Evolutionary conservation across 257 asterid genomes (phyloP), one percentile per base, ranked within the genome.

Genomic region (Jacaranda copaia): DNA sequence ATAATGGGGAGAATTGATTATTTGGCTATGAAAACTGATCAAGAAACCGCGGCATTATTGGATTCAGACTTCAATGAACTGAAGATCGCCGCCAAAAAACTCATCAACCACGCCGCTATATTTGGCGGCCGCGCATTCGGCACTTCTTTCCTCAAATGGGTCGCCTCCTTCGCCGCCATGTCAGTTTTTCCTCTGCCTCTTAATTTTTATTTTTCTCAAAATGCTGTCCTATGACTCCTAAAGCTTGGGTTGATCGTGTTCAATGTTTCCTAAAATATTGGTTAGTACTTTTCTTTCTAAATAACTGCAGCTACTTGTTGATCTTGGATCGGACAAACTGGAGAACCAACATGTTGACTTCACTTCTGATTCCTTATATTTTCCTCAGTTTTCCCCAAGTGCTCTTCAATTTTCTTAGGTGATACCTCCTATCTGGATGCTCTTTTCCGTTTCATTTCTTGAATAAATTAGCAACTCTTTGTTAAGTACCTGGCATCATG

Each of bases 271-370:
- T 42, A 5, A 36, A 36, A 39, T 62, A 46, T 39, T 59, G 8
- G 36, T 51, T 7, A 14, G 11, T 65, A 2, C 53, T 55, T 45
- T 72, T 55, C 5, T 48, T 62, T 64, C 18, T 18, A 25, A 25
- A 25, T 25, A 35, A 36, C 46, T 78, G 86, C 93, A 93, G 98
- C 62, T 94, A 94, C 77, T 81, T 94, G 88, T 77, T 94, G 90
- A 74, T 94, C 80, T 74, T 94, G 96, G 98, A 94, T 75, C 91
- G 97, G 79, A 94, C 99, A 4, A 92, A 94, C 83, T 94, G 99
- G 99, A 89, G 90, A 89, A 85, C 91, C 12, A 91, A 91, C 85
- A 94, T 94, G 78, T 91, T 94, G 25, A 94, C 98, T 25, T 70
- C 92, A 0, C 91, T 94, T 39, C 80, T 94, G 7, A 81, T 94